These are phyloP conservation scores for Fomitopsis palustris DNA, from an alignment of 1,284 basidiomycete genomes.

Conservation along the genomic window DNA sequence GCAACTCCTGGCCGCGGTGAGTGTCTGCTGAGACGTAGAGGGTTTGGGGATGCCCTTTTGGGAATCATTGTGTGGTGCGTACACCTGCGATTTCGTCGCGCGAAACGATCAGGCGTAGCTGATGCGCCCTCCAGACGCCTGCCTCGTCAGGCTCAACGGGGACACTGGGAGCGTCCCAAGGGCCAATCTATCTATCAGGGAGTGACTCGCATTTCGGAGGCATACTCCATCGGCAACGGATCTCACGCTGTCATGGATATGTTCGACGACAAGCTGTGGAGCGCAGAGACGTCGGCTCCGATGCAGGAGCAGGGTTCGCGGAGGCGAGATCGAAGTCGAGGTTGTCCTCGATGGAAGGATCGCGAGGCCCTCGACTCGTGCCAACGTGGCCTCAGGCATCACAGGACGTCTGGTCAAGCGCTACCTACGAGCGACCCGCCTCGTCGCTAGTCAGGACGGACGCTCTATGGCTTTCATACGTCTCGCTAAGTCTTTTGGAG, in stretches of 20 bases:
- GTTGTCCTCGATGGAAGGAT: not conserved
- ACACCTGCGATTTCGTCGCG: not conserved
- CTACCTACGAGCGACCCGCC: too few species aligned
- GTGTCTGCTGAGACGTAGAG: not conserved
- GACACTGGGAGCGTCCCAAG: not conserved
- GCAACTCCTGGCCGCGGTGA: not conserved
- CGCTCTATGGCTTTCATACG: too few species aligned
- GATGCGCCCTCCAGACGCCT: not conserved
- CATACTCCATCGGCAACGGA: not conserved
- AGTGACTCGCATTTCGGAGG: not conserved
- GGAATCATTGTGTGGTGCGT: not conserved
- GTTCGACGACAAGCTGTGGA: not conserved
- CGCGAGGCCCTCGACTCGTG: not conserved
- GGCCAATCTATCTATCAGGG: not conserved
- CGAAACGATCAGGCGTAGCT: not conserved
- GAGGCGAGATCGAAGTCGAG: not conserved
- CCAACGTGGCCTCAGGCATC: too few species aligned
- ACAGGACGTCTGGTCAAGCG: too few species aligned
- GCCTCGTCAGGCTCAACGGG: not conserved
- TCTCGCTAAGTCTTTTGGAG: too few species aligned
- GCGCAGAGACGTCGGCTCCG: not conserved
- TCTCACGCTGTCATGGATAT: not conserved
- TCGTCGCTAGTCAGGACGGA: too few species aligned
- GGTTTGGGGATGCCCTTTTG: not conserved
- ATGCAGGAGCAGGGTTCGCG: too few species aligned